Evolutionary conservation across 1,284 basidiomycete genomes (phyloP).

Genomic region (Dichomitus squalens): DNA sequence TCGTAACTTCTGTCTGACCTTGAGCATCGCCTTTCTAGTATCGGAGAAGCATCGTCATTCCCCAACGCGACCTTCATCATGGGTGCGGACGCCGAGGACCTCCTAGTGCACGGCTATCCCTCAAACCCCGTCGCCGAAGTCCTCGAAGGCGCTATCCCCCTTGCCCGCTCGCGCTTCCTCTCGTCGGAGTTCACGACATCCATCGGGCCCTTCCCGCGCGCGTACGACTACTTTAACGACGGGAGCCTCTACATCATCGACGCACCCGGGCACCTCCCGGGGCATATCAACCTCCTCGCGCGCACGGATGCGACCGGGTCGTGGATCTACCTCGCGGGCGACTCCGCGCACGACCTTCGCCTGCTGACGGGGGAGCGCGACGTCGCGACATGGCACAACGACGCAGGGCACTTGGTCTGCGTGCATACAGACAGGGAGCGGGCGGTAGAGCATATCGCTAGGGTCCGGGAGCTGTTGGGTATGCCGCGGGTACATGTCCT

Average conservation of each 20-base stretch:
- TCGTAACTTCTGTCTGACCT: background rate
- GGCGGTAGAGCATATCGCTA: slow-evolving; percentile 43
- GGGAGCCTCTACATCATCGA: slow-evolving; percentile 59
- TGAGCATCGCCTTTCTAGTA: slow-evolving; percentile 12
- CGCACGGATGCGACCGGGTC: slow-evolving; percentile 54
- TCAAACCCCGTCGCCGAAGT: slow-evolving; percentile 38
- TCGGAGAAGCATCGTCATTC: slow-evolving; percentile 48
- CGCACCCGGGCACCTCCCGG: slow-evolving; percentile 53
- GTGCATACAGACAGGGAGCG: slow-evolving; percentile 45
- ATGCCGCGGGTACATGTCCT: slow-evolving; percentile 46
- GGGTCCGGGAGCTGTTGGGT: slow-evolving; percentile 40
- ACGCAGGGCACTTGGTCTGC: slow-evolving; percentile 33
- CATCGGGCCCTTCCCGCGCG: slow-evolving; percentile 52
- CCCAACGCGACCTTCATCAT: slow-evolving; percentile 48
- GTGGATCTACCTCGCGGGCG: slow-evolving; percentile 60
- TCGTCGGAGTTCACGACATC: slow-evolving; percentile 35
- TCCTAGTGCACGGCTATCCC: slow-evolving; percentile 44
- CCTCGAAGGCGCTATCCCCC: slow-evolving; percentile 43
- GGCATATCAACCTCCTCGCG: slow-evolving; percentile 56
- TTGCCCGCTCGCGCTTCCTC: slow-evolving; percentile 42
- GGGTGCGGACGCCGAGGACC: slow-evolving; percentile 37
- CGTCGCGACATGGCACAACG: slow-evolving; percentile 37
- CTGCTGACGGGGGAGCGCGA: slow-evolving; percentile 48
- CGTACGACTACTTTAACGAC: slow-evolving; percentile 56
- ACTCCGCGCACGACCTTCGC: slow-evolving; percentile 55